Percentiles rank a stretch among this genome's conserved stretches.
phyloP scores from a whole-genome alignment of 169 alveolate genomes.

The Perkinsus olseni region DNA sequence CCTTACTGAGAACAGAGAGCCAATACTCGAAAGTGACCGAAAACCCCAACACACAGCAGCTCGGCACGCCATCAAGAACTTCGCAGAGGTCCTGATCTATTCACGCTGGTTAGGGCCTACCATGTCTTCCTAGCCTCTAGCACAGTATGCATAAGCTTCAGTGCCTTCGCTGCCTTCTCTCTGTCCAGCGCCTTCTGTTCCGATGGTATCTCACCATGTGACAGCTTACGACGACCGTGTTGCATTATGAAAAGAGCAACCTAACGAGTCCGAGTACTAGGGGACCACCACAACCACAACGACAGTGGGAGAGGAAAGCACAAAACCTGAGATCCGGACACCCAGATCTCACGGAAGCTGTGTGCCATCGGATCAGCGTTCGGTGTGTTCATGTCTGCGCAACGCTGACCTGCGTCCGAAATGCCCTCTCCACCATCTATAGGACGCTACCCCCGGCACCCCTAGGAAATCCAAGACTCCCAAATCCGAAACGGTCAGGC shows the following conservation, averaged over 20 bases:
- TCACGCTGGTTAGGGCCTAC: no score
- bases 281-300: not conserved
- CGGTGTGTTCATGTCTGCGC: no score
- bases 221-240: not conserved
- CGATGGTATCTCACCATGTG: not conserved
- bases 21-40: not conserved
- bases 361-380: no score
- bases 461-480: not conserved
- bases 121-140: not conserved
- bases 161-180: not conserved
- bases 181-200: not conserved
- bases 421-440: no score
- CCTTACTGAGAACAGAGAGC: not conserved
- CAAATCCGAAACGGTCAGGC: not conserved
- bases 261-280: not conserved
- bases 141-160: not conserved
- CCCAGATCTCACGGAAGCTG: no score
- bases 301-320: no score
- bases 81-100: no score
- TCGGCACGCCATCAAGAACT: no score
- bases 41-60: no score
- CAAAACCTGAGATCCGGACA: no score
- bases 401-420: no score
- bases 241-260: not conserved
- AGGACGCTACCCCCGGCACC: no score